Percentiles rank a stretch among this genome's conserved stretches.
Evolutionary conservation across 352 stramenopile genomes (phyloP).

Genomic region (Globisporangium irregulare): DNA sequence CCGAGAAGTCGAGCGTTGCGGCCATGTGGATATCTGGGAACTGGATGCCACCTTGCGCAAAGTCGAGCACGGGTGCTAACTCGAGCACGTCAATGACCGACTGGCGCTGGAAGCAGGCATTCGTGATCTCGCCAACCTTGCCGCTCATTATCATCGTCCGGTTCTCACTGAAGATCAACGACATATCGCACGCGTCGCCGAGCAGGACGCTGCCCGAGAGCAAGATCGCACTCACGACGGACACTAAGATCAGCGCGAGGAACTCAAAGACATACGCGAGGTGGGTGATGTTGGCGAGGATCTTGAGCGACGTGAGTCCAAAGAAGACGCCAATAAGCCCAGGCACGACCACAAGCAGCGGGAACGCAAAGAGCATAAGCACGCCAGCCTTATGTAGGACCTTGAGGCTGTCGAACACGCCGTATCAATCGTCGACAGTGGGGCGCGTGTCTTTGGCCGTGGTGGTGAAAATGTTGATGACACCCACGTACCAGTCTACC

Average conservation of each 20-base stretch:
- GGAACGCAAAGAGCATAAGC: slow-evolving; percentile 52
- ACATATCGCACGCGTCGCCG: slow-evolving; percentile 59
- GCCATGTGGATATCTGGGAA: slow-evolving; percentile 36
- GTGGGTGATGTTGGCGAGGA: slow-evolving; percentile 67
- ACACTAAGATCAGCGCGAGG: slow-evolving; percentile 57
- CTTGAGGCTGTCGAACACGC: slow-evolving; percentile 43
- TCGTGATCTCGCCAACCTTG: slow-evolving; percentile 27
- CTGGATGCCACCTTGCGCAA: slow-evolving; percentile 40
- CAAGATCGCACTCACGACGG: slow-evolving; percentile 54
- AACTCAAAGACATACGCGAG: slow-evolving; percentile 69
- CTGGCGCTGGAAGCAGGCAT: slow-evolving; percentile 44
- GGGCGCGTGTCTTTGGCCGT: slow-evolving; percentile 28
- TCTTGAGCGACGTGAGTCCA: slow-evolving; percentile 53
- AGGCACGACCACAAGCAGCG: slow-evolving; percentile 41
- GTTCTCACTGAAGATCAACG: slow-evolving; percentile 39
- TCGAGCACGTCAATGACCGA: slow-evolving; percentile 64
- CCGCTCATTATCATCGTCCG: slow-evolving; percentile 55
- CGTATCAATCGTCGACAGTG: slow-evolving; percentile 30
- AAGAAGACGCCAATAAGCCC: slow-evolving; percentile 71
- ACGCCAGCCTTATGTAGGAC: slow-evolving; percentile 34
- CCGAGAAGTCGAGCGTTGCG: slow-evolving; percentile 43
- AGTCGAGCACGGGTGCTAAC: slow-evolving; percentile 43
- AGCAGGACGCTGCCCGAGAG: slow-evolving; percentile 54
- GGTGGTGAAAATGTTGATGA: slow-evolving; percentile 15
- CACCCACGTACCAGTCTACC: slow-evolving; percentile 32